These are phyloP conservation scores for Pleodorina starrii DNA, from an alignment of 139 green algal genomes.

Conservation along the genomic window DNA sequence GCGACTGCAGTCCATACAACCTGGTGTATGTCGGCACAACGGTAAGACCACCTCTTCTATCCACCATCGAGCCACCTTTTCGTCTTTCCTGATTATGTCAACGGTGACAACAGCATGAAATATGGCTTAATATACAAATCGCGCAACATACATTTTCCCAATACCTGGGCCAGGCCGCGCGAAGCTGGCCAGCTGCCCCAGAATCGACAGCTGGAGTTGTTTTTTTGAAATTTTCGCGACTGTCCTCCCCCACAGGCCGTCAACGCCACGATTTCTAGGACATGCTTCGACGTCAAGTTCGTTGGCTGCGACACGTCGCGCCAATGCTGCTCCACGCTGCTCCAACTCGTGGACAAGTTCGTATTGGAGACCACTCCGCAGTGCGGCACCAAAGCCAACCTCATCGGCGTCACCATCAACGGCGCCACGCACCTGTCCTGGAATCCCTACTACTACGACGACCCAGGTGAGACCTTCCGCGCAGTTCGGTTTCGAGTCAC, in stretches of 20 bases:
- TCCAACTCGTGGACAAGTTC: neutral
- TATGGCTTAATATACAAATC: no score
- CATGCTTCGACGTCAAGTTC: neutral
- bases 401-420: conserved; percentile 1
- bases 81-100: no score
- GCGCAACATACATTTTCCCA: no score
- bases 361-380: neutral
- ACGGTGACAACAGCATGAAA: no score
- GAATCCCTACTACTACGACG: neutral
- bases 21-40: neutral
- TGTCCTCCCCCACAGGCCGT: neutral
- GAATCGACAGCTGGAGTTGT: no score
- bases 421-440: neutral
- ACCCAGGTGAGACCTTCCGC: no score
- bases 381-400: neutral
- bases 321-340: neutral
- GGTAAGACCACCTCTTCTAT: no score
- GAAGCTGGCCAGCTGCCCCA: no score
- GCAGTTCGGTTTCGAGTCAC: no score
- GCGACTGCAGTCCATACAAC: conserved; percentile 1
- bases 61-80: no score
- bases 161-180: no score
- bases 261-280: neutral
- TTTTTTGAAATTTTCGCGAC: no score
- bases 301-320: neutral